Conservation (phyloP, 129 eudicot species). For the Heracleum sosnowskyi region DNA sequence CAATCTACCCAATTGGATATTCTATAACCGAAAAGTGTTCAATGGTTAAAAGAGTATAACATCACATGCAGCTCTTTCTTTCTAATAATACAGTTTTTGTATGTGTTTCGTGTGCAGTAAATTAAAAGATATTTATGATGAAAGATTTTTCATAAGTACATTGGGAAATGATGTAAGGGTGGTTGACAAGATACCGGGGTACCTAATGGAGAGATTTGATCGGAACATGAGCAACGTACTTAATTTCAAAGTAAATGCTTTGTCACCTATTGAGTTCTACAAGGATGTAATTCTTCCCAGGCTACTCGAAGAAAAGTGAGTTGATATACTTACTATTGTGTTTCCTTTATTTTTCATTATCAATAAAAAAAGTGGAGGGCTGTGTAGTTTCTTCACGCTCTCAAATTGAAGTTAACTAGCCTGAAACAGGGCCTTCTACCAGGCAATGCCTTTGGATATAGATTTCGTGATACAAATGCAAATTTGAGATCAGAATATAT, state of each 20-base stretch:
- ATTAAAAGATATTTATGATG: slow-evolving; percentile 77
- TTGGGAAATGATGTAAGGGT: slow-evolving; percentile 76
- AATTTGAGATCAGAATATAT: not conserved
- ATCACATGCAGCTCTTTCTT: not conserved
- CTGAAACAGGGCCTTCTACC: not conserved
- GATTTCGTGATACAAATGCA: not conserved
- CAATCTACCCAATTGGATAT: not conserved
- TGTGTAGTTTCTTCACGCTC: not conserved
- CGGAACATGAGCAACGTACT: slow-evolving; percentile 73
- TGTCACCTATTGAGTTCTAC: slow-evolving; percentile 75
- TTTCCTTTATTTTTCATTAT: not conserved
- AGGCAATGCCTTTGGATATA: not conserved
- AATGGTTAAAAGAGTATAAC: not conserved
- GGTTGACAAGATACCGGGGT: slow-evolving; percentile 65
- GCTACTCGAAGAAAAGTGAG: slow-evolving; percentile 93
- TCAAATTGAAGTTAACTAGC: not conserved
- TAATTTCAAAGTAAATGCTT: slow-evolving; percentile 89
- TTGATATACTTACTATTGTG: not conserved
- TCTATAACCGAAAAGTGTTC: not conserved
- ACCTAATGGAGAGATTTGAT: slow-evolving; percentile 92
- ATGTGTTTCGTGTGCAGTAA: slow-evolving; percentile 52
- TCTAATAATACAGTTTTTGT: not conserved
- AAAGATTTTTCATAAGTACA: slow-evolving; percentile 49
- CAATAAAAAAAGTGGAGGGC: not conserved
- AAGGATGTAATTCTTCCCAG: slow-evolving; percentile 85